Percentiles rank a stretch among this genome's conserved stretches.
These are phyloP conservation scores for Sabuloglossum arenarium DNA, from an alignment of 495 filamentous ascomycete genomes.

Conservation along the genomic window DNA sequence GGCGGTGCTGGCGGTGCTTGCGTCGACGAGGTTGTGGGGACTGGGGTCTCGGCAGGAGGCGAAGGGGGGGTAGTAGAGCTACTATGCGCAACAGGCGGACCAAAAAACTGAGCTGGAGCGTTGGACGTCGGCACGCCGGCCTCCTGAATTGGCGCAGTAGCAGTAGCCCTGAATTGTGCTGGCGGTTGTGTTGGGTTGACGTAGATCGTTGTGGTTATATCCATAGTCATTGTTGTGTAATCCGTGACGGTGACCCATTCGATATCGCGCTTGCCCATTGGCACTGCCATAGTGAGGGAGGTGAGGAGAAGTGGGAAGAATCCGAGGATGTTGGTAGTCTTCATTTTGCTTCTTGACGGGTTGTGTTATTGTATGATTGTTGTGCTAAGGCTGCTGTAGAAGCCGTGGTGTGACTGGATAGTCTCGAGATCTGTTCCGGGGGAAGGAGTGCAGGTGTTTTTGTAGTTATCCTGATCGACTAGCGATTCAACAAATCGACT, in stretches of 20 bases:
- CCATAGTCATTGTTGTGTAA: slow-evolving; percentile 17
- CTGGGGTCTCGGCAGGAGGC: too few species aligned
- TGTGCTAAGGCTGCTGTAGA: neutral
- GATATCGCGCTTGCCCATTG: slow-evolving; percentile 17
- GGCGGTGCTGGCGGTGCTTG: neutral
- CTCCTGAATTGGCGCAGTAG: neutral
- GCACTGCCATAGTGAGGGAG: slow-evolving; percentile 16
- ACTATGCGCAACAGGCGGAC: neutral
- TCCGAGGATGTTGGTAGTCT: slow-evolving; percentile 11
- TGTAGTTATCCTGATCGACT: neutral
- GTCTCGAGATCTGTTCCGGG: neutral
- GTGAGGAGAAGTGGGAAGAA: slow-evolving; percentile 12
- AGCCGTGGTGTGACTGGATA: neutral
- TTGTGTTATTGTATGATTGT: neutral
- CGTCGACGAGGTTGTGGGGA: too few species aligned
- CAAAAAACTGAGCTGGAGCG: neutral
- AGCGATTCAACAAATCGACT: neutral
- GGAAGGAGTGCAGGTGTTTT: neutral
- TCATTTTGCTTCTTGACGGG: neutral
- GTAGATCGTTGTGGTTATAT: slow-evolving; percentile 18
- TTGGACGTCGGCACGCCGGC: neutral
- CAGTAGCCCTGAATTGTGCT: neutral
- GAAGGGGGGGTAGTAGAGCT: too few species aligned
- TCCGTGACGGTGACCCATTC: slow-evolving; percentile 18
- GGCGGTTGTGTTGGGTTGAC: slow-evolving; percentile 7